Base-by-base conservation (phyloP, 1,284 basidiomycete genomes). In the Testicularia cyperi region DNA sequence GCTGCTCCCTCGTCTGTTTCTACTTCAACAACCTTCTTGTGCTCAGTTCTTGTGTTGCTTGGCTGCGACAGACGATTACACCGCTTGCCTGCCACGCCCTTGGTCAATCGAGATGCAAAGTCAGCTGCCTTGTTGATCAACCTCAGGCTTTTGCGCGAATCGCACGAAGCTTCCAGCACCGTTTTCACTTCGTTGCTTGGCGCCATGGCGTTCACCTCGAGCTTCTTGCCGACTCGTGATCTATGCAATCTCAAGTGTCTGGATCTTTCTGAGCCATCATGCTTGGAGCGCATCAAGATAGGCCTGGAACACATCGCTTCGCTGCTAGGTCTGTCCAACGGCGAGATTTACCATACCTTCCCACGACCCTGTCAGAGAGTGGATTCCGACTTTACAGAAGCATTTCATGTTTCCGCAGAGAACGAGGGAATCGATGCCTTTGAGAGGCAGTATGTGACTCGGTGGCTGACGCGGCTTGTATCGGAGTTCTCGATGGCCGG, bases 161-260 rank as follows among this genome's bases (percentile, higher is more conserved):
- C n/a, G n/a, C n/a, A n/a, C n/a, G n/a, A n/a, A n/a, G n/a, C n/a
- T n/a, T n/a, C n/a, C n/a, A n/a, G n/a, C n/a, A n/a, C n/a, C n/a
- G n/a, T n/a, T n/a, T n/a, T n/a, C n/a, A n/a, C n/a, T n/a, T n/a
- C n/a, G n/a, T n/a, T n/a, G n/a, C n/a, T n/a, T n/a, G n/a, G n/a
- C n/a, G n/a, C n/a, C n/a, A n/a, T n/a, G n/a, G n/a, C n/a, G n/a
- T n/a, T n/a, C n/a, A n/a, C n/a, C n/a, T n/a, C n/a, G n/a, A n/a
- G n/a, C 10, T 56, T 65, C 49, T 44, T 65, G 21, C 63, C 63
- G 16, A 61, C 53, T 27, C 63, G 63, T n/a, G 53, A 65, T 24
- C 63, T 65, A 18, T 42, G 35, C 24, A 33, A 36, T 22, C 45
- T 65, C 44, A 29, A 38, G 38, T 32, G 38, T 44, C 53, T 63